Evolutionary conservation across 192 early-diverging fungal genomes (phyloP).

Genomic region (Borealophlyctis nickersoniae): DNA sequence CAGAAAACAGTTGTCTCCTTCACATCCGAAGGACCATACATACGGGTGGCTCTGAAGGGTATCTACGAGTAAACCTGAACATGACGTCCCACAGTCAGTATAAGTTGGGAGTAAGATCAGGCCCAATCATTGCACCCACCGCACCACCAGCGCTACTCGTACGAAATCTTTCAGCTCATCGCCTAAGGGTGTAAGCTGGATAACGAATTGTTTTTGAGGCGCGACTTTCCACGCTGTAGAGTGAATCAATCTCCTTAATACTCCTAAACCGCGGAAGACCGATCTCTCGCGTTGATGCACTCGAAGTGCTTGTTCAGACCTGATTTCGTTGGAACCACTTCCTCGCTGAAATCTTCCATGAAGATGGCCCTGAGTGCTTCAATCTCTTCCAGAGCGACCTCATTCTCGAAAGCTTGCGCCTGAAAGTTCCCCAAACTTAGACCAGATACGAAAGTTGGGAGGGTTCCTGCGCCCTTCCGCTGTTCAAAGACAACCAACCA

Average conservation of each 20-base stretch:
- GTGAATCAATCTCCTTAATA: no score
- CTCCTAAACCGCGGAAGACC: not conserved
- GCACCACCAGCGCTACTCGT: slow-evolving; percentile 12
- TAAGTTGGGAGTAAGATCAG: no score
- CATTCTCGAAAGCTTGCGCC: not conserved
- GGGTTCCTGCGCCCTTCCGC: no score
- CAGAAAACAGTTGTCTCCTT: no score
- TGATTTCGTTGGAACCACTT: slow-evolving; percentile 5
- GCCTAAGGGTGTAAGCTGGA: slow-evolving; percentile 14
- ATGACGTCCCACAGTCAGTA: no score
- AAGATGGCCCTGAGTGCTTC: slow-evolving; percentile 30
- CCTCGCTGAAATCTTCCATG: slow-evolving; percentile 24
- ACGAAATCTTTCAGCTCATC: slow-evolving; percentile 21
- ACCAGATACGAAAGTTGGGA: no score
- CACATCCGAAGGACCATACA: no score
- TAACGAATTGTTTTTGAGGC: slow-evolving; percentile 1
- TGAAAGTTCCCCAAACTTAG: no score
- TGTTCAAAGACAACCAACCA: no score
- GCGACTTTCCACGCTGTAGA: slow-evolving; percentile 22
- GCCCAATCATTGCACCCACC: slow-evolving; percentile 13
- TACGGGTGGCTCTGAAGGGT: slow-evolving; percentile 24
- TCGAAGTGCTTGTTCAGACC: not conserved
- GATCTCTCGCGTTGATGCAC: not conserved
- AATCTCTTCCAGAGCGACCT: slow-evolving; percentile 22
- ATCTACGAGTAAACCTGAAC: slow-evolving; percentile 21